Evolutionary conservation across 2,329 filamentous ascomycete species (phyloP).

Genomic region (Colletotrichum filicis): DNA sequence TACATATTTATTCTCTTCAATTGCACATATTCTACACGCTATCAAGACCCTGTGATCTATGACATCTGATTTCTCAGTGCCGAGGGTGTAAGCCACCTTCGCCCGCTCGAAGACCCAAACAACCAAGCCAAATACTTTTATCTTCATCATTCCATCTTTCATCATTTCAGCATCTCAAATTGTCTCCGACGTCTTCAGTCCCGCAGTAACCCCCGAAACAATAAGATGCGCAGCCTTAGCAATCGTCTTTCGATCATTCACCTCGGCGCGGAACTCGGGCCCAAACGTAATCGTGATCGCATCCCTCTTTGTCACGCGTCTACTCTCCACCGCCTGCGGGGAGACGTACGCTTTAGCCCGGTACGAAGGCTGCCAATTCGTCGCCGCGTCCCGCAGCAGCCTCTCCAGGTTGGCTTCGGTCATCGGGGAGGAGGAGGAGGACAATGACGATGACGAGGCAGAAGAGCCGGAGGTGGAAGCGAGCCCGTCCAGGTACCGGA

Average conservation of each 20-base stretch:
- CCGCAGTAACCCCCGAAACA: neutral
- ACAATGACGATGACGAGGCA: neutral
- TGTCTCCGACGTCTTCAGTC: neutral
- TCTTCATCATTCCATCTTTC: neutral
- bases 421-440: neutral
- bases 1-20: neutral
- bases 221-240: conserved; percentile 1
- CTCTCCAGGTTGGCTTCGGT: conserved; percentile 3
- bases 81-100: too few relatives aligned
- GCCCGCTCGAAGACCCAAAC: neutral
- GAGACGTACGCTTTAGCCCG: neutral
- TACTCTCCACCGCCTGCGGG: neutral
- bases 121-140: neutral
- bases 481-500: neutral
- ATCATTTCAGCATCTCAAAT: neutral
- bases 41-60: neutral
- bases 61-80: neutral
- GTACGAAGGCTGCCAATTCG: neutral
- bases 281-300: neutral
- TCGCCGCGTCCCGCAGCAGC: neutral
- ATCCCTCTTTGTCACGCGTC: conserved; percentile 10
- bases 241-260: conserved; percentile 2
- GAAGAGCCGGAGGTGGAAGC: neutral
- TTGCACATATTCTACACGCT: neutral
- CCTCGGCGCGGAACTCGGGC: conserved; percentile 9